Evolutionary conservation across 495 filamentous ascomycete genomes (phyloP).

Genomic region (Penicillium ochrochloron): DNA sequence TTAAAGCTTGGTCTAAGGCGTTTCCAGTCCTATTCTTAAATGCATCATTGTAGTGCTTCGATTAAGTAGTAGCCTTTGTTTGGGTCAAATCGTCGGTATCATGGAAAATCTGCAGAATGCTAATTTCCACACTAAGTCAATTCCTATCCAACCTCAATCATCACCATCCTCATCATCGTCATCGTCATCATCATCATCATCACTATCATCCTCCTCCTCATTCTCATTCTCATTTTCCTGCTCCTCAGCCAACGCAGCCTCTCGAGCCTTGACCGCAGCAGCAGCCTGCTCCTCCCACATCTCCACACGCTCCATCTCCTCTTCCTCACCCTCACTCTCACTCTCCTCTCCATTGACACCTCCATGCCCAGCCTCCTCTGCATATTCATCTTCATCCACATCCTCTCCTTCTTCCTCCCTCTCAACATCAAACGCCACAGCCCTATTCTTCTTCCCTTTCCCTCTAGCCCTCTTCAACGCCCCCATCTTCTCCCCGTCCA

Average conservation of each 20-base stretch:
- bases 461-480: conserved; percentile 20
- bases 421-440: conserved; percentile 28
- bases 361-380: conserved; percentile 26
- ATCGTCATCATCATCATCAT: conserved; percentile 26
- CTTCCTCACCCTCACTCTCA: conserved; percentile 47
- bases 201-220: not conserved
- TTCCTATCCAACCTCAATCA: conserved; percentile 7
- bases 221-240: conserved; percentile 19
- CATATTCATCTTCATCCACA: conserved; percentile 19
- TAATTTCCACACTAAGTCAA: not conserved
- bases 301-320: conserved; percentile 38
- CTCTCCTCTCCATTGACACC: conserved; percentile 26
- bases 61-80: not conserved
- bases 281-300: conserved; percentile 38
- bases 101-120: not conserved
- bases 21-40: not conserved
- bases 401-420: conserved; percentile 17
- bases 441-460: conserved; percentile 20
- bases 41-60: not conserved
- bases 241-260: conserved; percentile 23
- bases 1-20: conserved; percentile 4
- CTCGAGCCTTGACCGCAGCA: conserved; percentile 32
- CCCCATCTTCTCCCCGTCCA: conserved; percentile 26
- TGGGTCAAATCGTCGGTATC: not conserved
- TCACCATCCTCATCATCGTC: conserved; percentile 22